Conservation (phyloP, 2,329 filamentous ascomycete genomes). For the Beauveria australis region DNA sequence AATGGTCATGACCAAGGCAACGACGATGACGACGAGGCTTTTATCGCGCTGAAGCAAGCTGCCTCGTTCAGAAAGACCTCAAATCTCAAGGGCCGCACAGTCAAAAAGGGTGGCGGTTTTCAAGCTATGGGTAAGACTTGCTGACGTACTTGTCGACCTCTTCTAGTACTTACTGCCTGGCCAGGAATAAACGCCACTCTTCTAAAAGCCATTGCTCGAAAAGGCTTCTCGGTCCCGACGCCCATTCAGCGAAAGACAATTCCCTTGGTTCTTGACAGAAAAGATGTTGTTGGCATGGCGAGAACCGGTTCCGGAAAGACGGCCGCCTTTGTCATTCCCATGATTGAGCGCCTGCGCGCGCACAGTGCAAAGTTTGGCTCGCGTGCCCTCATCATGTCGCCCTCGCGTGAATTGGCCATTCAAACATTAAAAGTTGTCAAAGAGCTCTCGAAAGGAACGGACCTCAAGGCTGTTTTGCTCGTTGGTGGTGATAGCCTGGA, state of each 20-base stretch:
- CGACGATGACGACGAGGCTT: conserved; percentile 70
- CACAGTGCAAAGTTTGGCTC: conserved; percentile 84
- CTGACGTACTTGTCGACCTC: neutral
- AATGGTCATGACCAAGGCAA: conserved; percentile 38
- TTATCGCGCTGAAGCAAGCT: conserved; percentile 81
- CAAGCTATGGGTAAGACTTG: conserved; percentile 69
- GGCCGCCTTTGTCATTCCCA: conserved; percentile 93
- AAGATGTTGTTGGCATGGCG: conserved; percentile 98
- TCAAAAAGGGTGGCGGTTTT: conserved; percentile 94
- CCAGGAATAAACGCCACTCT: conserved; percentile 69
- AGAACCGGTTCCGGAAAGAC: conserved; percentile 98
- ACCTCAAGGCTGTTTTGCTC: conserved; percentile 80
- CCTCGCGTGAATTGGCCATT: conserved; percentile 85
- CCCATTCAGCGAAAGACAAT: conserved; percentile 97
- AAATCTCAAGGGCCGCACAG: conserved; percentile 73
- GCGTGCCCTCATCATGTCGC: conserved; percentile 80
- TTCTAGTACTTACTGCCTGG: neutral
- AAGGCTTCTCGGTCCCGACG: conserved; percentile 92
- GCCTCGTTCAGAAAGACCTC: conserved; percentile 79
- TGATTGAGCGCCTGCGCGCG: conserved; percentile 87
- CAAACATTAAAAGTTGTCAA: conserved; percentile 96
- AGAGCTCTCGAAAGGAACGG: conserved; percentile 82
- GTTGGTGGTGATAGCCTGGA: conserved; percentile 94
- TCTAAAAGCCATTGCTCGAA: conserved; percentile 82
- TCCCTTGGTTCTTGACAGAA: conserved; percentile 76